Base-by-base conservation (phyloP, 108 stramenopile species). In the Cylindrotheca closterium region DNA sequence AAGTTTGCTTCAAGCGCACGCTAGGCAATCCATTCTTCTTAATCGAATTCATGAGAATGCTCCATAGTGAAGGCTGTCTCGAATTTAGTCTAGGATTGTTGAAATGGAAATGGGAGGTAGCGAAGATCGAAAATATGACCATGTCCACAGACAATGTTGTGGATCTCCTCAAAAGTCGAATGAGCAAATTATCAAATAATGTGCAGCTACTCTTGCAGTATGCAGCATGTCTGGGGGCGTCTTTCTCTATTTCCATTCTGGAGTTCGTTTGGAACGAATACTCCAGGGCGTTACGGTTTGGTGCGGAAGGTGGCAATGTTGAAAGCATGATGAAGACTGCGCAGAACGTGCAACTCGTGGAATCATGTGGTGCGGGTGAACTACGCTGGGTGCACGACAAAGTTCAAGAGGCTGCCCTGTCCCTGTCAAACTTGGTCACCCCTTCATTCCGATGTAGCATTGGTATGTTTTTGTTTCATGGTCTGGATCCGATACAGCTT, bases 311-410 rank as follows among this genome's bases (percentile, higher is more conserved):
- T 15, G 17, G 12, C 15, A 46, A 15, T 15, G 17, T 17, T 46
- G 15, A 17, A 46, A 46, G 45, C 45, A 12, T 17, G 17, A 46
- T 17, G 17, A 46, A n/a, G n/a, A n/a, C n/a, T n/a, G n/a, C n/a
- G n/a, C n/a, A n/a, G n/a, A n/a, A n/a, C n/a, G n/a, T n/a, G n/a
- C n/a, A n/a, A n/a, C n/a, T n/a, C n/a, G n/a, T n/a, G n/a, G n/a
- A n/a, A n/a, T n/a, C n/a, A n/a, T n/a, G n/a, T n/a, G n/a, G n/a
- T n/a, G n/a, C n/a, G n/a, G n/a, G n/a, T n/a, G n/a, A n/a, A n/a
- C 21, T n/a, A 10, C 8, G 34, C 17, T 68, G 51, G 48, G 67
- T 34, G 7, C 74, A 75, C 61, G 74, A 75, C 29, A 56, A 68
- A 28, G 55, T 75, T 10, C 67, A 63, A 23, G 55, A 63, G 10